Evolutionary conservation across 345 rosid genomes (phyloP).

Genomic region (Citrus maxima): DNA sequence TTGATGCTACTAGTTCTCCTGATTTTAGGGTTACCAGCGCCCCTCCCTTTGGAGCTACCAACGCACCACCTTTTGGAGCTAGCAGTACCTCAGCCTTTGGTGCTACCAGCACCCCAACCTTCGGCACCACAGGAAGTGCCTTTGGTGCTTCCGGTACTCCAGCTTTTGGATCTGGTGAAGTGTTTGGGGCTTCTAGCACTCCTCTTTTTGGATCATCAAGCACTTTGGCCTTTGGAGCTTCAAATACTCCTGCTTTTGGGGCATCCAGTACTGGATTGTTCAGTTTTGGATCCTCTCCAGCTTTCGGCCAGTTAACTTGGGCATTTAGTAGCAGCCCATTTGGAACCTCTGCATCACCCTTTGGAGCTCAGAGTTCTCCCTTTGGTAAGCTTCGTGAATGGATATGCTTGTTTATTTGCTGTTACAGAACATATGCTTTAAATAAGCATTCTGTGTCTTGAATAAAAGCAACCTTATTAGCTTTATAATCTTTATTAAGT

Average conservation of each 20-base stretch:
- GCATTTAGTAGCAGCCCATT: slow-evolving; percentile 75
- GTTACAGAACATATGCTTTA: neutral
- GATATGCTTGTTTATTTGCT: neutral
- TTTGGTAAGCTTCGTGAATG: slow-evolving; percentile 43
- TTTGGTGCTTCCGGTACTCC: slow-evolving; percentile 38
- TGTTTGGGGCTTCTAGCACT: slow-evolving; percentile 36
- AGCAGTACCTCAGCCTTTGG: slow-evolving; percentile 40
- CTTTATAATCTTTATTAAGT: neutral
- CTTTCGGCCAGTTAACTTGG: slow-evolving; percentile 70
- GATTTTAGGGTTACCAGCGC: slow-evolving; percentile 26
- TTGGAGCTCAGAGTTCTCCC: slow-evolving; percentile 67
- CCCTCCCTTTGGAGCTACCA: slow-evolving; percentile 22
- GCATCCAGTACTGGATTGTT: slow-evolving; percentile 53
- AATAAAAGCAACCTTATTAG: neutral
- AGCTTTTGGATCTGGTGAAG: slow-evolving; percentile 45
- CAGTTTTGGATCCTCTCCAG: slow-evolving; percentile 57
- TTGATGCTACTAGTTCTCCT: slow-evolving; percentile 21
- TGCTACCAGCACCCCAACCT: slow-evolving; percentile 37
- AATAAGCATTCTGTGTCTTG: neutral
- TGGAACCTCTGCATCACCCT: slow-evolving; percentile 47
- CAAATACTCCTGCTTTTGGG: slow-evolving; percentile 55
- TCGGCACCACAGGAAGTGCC: slow-evolving; percentile 35
- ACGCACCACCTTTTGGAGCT: slow-evolving; percentile 46
- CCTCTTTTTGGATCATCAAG: slow-evolving; percentile 46
- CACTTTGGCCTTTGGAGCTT: slow-evolving; percentile 34